Evolutionary conservation across 2,329 filamentous ascomycete species (phyloP).

Genomic region (Rutstroemia sydowiana): DNA sequence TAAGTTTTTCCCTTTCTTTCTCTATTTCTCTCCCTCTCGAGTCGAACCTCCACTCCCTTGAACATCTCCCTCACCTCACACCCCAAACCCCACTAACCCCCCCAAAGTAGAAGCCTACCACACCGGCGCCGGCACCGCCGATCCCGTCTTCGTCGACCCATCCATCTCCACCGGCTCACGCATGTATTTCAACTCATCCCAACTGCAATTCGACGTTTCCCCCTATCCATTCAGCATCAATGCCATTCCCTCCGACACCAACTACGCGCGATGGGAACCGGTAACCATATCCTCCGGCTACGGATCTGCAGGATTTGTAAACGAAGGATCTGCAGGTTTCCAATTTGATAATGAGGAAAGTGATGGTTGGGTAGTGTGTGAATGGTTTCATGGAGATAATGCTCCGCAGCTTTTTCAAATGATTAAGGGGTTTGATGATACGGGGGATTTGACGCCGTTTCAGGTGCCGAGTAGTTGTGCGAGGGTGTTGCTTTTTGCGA

Average conservation of each 20-base stretch:
- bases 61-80: neutral
- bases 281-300: conserved; percentile 15
- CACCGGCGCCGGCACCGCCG: conserved; percentile 20
- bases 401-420: conserved; percentile 22
- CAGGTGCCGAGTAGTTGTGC: conserved; percentile 16
- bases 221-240: conserved; percentile 14
- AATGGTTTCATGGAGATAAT: conserved; percentile 22
- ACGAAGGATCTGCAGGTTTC: conserved; percentile 13
- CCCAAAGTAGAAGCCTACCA: conserved; percentile 20
- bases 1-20: conserved; percentile 11
- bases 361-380: conserved; percentile 24
- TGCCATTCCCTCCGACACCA: conserved; percentile 19
- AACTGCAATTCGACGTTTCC: conserved; percentile 21
- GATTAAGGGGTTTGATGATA: conserved; percentile 17
- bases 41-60: too few relatives aligned
- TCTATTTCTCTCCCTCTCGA: too few relatives aligned
- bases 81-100: conserved; percentile 3
- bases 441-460: neutral
- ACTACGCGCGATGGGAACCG: conserved; percentile 18
- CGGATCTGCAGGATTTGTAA: conserved; percentile 11
- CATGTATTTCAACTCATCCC: conserved; percentile 19
- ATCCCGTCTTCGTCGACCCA: conserved; percentile 16
- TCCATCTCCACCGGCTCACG: conserved; percentile 1
- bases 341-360: conserved; percentile 12
- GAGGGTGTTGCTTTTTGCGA: conserved; percentile 13